Evolutionary conservation across 2,329 filamentous ascomycete genomes (phyloP), one percentile per base, ranked within the genome.

Genomic region (Monilinia aucupariae): DNA sequence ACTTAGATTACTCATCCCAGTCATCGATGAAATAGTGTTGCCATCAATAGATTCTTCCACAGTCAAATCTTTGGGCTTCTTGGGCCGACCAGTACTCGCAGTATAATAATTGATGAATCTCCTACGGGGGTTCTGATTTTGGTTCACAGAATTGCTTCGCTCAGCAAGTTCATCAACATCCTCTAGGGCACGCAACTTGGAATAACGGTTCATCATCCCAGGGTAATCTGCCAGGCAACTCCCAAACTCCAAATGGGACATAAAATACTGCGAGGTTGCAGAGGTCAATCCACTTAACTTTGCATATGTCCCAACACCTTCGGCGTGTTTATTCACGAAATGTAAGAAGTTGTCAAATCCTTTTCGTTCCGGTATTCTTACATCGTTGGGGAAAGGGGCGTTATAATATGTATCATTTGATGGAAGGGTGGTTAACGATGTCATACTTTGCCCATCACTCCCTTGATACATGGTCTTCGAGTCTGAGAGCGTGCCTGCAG

Each of bases 31-130:
- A 8, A 61, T 25, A 43, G 59, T 27, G n/a, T 61, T 66, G 53
- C 70, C 66, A 30, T 66, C 52, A 39, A 63, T 69, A 12, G 59
- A 56, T 54, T 63, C 64, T 45, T 64, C 63, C 13, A 37, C 65
- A 63, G 64, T 50, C 32, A 60, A 67, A 53, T 66, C 66, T 67
- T 79, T 78, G 17, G 74, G 74, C 62, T 75, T 73, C 68, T 89
- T 92, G 2, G 82, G 81, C 64, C 85, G 81, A 4, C 92, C 92
- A 12, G 88, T 88, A 68, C 89, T 92, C n/a, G 89, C 83, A 1
- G 92, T 96, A 73, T 93, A 96, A 74, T 96, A 96, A 72, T 96
- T 96, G 63, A 91, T 81, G 70, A 96, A 96, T 20, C 91, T 82
- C 13, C 94, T 83, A 59, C 87, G 80, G 2, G 79, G 77, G 2